Conservation (phyloP, 140 eudicot species). For the Senecio squalidus region DNA sequence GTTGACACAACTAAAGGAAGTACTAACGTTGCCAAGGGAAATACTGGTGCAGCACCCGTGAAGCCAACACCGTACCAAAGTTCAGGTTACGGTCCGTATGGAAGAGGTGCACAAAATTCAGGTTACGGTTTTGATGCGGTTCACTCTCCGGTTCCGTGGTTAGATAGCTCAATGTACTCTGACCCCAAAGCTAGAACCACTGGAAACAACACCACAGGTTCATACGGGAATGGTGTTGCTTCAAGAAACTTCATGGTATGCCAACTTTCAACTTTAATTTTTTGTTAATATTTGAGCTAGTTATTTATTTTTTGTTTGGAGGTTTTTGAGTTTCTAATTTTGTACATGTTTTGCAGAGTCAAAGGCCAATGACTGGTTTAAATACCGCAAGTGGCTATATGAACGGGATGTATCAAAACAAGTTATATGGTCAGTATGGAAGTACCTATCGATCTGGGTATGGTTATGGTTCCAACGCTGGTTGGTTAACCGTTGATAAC, state of each 20-base stretch:
- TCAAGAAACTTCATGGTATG: constrained; percentile 51
- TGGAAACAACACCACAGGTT: not conserved
- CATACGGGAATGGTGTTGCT: constrained; percentile 13
- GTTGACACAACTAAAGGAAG: constrained; percentile 37
- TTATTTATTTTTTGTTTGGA: not conserved
- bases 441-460: constrained; percentile 43
- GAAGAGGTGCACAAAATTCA: constrained; percentile 40
- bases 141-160: constrained; percentile 51
- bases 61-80: constrained; percentile 38
- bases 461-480: constrained; percentile 42
- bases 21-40: constrained; percentile 43
- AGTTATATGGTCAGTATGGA: constrained; percentile 57
- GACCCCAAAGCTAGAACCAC: constrained; percentile 33
- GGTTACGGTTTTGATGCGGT: constrained; percentile 43
- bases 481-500: constrained; percentile 58
- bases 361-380: constrained; percentile 44
- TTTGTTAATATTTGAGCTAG: not conserved
- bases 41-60: constrained; percentile 23
- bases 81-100: constrained; percentile 39
- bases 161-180: constrained; percentile 36
- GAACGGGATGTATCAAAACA: constrained; percentile 51
- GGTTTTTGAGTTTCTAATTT: not conserved
- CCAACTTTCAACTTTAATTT: not conserved
- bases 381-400: constrained; percentile 40
- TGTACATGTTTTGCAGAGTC: constrained; percentile 25